phyloP scores from a whole-genome alignment of 2,329 filamentous ascomycete genomes.

The Domatiomyces catenatus region DNA sequence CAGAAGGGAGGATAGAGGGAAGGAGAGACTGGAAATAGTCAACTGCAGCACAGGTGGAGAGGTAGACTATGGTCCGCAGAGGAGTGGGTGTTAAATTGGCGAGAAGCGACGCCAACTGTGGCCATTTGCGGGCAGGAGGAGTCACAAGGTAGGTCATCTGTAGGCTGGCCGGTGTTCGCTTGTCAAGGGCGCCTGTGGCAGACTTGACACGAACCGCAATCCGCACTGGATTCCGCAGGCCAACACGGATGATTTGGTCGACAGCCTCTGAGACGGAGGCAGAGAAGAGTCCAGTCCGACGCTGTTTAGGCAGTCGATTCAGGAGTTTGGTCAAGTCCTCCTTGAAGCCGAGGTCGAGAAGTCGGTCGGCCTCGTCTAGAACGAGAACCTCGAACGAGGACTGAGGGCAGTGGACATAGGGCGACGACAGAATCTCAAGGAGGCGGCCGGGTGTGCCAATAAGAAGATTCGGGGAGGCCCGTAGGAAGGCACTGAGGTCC shows the following conservation, averaged over 20 bases:
- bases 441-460: slow-evolving; percentile 84
- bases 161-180: slow-evolving; percentile 75
- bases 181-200: slow-evolving; percentile 58
- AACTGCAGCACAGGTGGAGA: slow-evolving; percentile 86
- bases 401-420: slow-evolving; percentile 73
- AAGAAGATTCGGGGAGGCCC: slow-evolving; percentile 71
- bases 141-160: slow-evolving; percentile 73
- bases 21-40: slow-evolving; percentile 83
- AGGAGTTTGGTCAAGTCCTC: slow-evolving; percentile 64
- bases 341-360: slow-evolving; percentile 89
- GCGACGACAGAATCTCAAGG: slow-evolving; percentile 71
- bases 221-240: slow-evolving; percentile 84
- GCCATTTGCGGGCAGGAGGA: slow-evolving; percentile 65
- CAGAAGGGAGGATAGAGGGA: slow-evolving; percentile 49
- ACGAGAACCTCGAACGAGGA: slow-evolving; percentile 85
- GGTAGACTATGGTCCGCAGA: slow-evolving; percentile 75
- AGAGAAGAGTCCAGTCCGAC: slow-evolving; percentile 84
- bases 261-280: slow-evolving; percentile 94
- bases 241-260: slow-evolving; percentile 79
- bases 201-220: slow-evolving; percentile 85
- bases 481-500: slow-evolving; percentile 72
- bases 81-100: slow-evolving; percentile 55
- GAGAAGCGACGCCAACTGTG: slow-evolving; percentile 56
- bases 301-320: slow-evolving; percentile 72
- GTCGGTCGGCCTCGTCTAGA: slow-evolving; percentile 82